Evolutionary conservation across 2,329 filamentous ascomycete species (phyloP).

Genomic region (Ceratocystis colombiana): DNA sequence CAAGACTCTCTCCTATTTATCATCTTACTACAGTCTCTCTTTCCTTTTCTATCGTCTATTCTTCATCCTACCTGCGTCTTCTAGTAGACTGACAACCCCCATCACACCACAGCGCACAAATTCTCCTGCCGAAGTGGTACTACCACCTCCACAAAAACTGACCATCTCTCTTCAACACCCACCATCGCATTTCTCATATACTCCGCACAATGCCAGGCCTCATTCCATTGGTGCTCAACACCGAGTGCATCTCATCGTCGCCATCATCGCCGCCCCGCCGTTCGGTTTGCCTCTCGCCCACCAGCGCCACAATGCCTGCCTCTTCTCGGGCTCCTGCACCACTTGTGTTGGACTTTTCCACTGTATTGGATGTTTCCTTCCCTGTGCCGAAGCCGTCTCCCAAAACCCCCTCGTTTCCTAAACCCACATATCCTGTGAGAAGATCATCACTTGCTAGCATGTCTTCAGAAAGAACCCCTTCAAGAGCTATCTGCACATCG

Average conservation of each 20-base stretch:
- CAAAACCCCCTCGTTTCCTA: conserved; percentile 11
- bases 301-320: conserved; percentile 22
- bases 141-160: background rate
- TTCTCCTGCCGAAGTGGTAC: conserved; percentile 4
- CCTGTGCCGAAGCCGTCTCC: conserved; percentile 24
- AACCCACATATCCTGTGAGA: conserved; percentile 13
- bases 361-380: conserved; percentile 23
- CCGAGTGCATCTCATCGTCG: conserved; percentile 24
- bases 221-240: conserved; percentile 32
- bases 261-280: conserved; percentile 25
- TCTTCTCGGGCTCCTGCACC: background rate
- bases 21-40: background rate
- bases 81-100: background rate
- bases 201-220: conserved; percentile 30
- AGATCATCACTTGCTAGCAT: conserved; percentile 14
- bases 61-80: background rate
- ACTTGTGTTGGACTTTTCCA: conserved; percentile 20
- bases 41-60: background rate
- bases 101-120: background rate
- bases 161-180: background rate
- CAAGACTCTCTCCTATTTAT: background rate
- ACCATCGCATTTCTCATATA: background rate
- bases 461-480: conserved; percentile 29
- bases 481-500: conserved; percentile 28
- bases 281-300: conserved; percentile 25